phyloP scores from a whole-genome alignment of 2,329 filamentous ascomycete genomes.

The Aspergillus vadensis region DNA sequence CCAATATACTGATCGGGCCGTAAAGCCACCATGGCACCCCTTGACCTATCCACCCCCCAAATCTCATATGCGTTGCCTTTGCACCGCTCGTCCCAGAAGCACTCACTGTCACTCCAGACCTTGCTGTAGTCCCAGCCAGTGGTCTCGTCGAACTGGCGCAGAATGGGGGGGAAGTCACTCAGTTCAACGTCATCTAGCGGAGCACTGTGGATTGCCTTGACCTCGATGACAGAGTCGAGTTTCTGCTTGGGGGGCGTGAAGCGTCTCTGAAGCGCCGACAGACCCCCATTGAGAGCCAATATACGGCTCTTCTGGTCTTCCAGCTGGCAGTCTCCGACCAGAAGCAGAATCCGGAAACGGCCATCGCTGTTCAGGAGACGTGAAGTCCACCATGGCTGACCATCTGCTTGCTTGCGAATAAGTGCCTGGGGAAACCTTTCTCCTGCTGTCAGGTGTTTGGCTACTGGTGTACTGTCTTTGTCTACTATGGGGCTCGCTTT shows the following conservation, averaged over 20 bases:
- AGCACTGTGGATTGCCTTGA: slow-evolving; percentile 62
- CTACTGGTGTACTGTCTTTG: slow-evolving; percentile 3
- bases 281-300: slow-evolving; percentile 47
- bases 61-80: slow-evolving; percentile 30
- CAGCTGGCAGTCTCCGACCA: slow-evolving; percentile 60
- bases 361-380: slow-evolving; percentile 37
- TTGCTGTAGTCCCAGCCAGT: slow-evolving; percentile 60
- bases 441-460: slow-evolving; percentile 9
- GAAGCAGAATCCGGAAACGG: slow-evolving; percentile 49
- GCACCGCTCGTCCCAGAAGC: slow-evolving; percentile 25
- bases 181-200: slow-evolving; percentile 54
- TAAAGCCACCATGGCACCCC: slow-evolving; percentile 26
- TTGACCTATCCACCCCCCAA: slow-evolving; percentile 28
- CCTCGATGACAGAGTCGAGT: slow-evolving; percentile 57
- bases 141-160: slow-evolving; percentile 50
- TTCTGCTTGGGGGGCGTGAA: slow-evolving; percentile 41
- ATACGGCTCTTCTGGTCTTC: slow-evolving; percentile 50
- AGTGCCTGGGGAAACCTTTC: slow-evolving; percentile 26
- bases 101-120: slow-evolving; percentile 56
- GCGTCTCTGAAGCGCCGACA: slow-evolving; percentile 43
- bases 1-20: slow-evolving; percentile 34
- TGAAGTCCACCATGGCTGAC: slow-evolving; percentile 20
- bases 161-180: slow-evolving; percentile 52
- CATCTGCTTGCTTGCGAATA: slow-evolving; percentile 22
- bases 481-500: slow-evolving; percentile 7